Evolutionary conservation across 176 grass and related monocot genomes (phyloP).

Genomic region (Avena insularis): DNA sequence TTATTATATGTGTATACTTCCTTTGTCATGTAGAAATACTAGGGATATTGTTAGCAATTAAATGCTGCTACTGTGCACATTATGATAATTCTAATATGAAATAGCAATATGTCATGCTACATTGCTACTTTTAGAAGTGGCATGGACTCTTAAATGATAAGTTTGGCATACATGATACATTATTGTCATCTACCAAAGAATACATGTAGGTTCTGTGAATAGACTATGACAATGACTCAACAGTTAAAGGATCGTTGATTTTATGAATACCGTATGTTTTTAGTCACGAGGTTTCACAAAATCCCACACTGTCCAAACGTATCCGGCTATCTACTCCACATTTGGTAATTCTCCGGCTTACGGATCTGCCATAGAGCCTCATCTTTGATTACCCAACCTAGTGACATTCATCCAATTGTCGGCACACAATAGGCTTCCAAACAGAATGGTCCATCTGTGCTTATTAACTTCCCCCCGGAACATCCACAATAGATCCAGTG

Average conservation of each 20-base stretch:
- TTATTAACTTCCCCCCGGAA: too few relatives aligned
- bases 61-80: conserved; percentile 23
- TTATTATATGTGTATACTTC: conserved; percentile 6
- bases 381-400: not conserved
- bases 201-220: conserved; percentile 9
- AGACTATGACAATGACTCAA: not conserved
- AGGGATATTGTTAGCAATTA: conserved; percentile 6
- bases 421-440: not conserved
- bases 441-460: too few relatives aligned
- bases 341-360: not conserved
- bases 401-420: not conserved
- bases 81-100: conserved; percentile 1
- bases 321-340: not conserved
- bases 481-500: too few relatives aligned
- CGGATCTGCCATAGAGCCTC: not conserved
- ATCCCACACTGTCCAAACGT: not conserved
- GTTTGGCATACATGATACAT: not conserved
- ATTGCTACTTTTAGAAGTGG: conserved; percentile 2
- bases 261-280: not conserved
- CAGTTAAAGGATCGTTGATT: not conserved
- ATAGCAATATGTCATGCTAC: not conserved
- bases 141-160: conserved; percentile 9
- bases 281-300: not conserved
- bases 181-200: not conserved
- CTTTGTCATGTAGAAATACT: conserved; percentile 18